phyloP scores from a whole-genome alignment of 805 yeast species.

The Hermanozyma aechmeae region DNA sequence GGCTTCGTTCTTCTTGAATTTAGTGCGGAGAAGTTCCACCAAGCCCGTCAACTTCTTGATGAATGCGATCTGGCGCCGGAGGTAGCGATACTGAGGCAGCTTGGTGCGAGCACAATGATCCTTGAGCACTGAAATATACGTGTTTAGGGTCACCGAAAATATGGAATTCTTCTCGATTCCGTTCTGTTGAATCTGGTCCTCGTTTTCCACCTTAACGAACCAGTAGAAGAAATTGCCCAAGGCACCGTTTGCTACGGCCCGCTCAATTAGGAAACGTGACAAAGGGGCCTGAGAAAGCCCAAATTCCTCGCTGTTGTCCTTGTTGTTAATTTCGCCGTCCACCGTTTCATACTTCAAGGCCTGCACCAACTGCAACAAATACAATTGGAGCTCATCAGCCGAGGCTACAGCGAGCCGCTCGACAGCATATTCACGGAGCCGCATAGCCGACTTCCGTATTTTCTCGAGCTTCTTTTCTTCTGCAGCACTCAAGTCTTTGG shows the following conservation, averaged over 20 bases:
- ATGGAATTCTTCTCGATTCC: slow-evolving; percentile 10
- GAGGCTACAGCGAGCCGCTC: slow-evolving; percentile 69
- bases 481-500: slow-evolving; percentile 7
- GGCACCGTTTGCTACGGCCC: slow-evolving; percentile 54
- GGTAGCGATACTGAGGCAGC: slow-evolving; percentile 25
- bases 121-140: slow-evolving; percentile 30
- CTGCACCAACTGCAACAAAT: slow-evolving; percentile 82
- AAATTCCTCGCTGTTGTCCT: slow-evolving; percentile 4
- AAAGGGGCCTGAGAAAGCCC: slow-evolving; percentile 42
- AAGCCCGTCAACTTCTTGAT: slow-evolving; percentile 56
- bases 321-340: slow-evolving; percentile 6
- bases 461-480: slow-evolving; percentile 23
- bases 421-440: slow-evolving; percentile 82
- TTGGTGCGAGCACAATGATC: slow-evolving; percentile 16
- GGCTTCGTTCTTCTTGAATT: slow-evolving; percentile 54
- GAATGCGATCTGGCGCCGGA: slow-evolving; percentile 59
- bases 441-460: slow-evolving; percentile 34
- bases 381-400: slow-evolving; percentile 72
- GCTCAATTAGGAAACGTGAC: slow-evolving; percentile 64
- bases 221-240: slow-evolving; percentile 84
- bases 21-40: slow-evolving; percentile 51
- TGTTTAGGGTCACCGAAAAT: slow-evolving; percentile 27
- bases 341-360: slow-evolving; percentile 72
- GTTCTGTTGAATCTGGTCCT: slow-evolving; percentile 38
- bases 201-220: slow-evolving; percentile 83